phyloP scores from a whole-genome alignment of 768 basidiomycete genomes.

The Dentipellis fragilis region DNA sequence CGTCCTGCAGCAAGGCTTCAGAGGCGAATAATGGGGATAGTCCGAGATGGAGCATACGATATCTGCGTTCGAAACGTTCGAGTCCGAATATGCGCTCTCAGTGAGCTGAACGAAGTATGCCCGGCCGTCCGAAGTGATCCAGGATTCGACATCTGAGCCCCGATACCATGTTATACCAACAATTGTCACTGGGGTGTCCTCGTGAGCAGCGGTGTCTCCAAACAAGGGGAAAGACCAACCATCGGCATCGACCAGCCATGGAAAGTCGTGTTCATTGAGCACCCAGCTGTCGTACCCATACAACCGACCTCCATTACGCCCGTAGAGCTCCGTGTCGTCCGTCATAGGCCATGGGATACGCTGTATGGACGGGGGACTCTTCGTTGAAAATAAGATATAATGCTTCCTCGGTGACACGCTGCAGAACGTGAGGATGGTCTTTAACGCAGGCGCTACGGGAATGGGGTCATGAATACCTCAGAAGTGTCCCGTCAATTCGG shows the following conservation, averaged over 20 bases:
- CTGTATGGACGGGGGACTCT: conserved; percentile 66
- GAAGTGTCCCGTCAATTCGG: conserved; percentile 61
- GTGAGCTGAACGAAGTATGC: conserved; percentile 67
- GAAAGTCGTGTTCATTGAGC: conserved; percentile 52
- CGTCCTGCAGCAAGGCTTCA: not conserved
- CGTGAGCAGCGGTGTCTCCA: no score
- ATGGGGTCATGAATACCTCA: conserved; percentile 37
- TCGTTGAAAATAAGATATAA: conserved; percentile 65
- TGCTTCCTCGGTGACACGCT: conserved; percentile 71
- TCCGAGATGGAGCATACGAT: not conserved
- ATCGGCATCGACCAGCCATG: conserved; percentile 68
- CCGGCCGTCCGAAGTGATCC: conserved; percentile 80
- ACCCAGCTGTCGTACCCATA: conserved; percentile 61
- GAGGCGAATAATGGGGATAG: not conserved
- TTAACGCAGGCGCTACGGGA: no score
- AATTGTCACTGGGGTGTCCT: conserved; percentile 43
- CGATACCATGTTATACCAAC: conserved; percentile 49
- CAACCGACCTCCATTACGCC: conserved; percentile 21
- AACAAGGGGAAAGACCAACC: conserved; percentile 31
- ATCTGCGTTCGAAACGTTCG: conserved; percentile 10
- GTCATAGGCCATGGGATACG: conserved; percentile 75
- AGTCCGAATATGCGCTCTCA: conserved; percentile 24
- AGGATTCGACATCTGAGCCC: conserved; percentile 57
- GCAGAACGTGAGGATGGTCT: not conserved
- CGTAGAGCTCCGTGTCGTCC: conserved; percentile 28